phyloP scores from a whole-genome alignment of 2,329 filamentous ascomycete genomes.

The Chaetomiaceae sp. region DNA sequence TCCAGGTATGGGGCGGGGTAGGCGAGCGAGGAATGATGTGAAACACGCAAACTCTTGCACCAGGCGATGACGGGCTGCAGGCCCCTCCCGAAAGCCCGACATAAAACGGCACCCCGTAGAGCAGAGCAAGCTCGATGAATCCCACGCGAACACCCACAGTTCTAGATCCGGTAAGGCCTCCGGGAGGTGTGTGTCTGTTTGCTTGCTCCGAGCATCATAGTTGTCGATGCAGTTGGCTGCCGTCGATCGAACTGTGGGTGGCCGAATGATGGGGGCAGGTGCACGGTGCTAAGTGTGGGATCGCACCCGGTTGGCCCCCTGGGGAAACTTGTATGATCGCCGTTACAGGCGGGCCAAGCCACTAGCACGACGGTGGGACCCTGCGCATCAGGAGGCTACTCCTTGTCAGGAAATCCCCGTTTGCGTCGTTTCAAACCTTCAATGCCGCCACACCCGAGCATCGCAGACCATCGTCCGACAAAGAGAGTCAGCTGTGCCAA shows the following conservation, averaged over 20 bases:
- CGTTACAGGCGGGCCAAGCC: conserved; percentile 6
- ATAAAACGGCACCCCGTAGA: no score
- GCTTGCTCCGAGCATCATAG: no score
- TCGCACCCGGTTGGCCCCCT: neutral
- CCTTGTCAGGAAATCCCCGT: neutral
- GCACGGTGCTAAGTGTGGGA: neutral
- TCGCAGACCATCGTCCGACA: no score
- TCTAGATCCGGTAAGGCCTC: no score
- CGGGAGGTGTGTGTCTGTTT: no score
- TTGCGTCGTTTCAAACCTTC: neutral
- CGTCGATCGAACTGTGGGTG: conserved; percentile 1
- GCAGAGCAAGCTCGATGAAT: no score
- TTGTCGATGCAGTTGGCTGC: neutral
- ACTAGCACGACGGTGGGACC: neutral
- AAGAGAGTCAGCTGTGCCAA: no score
- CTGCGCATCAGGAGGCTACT: neutral
- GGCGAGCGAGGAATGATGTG: conserved; percentile 13
- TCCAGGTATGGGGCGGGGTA: no score
- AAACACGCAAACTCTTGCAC: neutral
- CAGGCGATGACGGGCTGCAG: neutral
- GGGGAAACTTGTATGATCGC: conserved; percentile 16
- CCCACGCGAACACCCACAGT: no score
- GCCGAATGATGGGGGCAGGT: neutral
- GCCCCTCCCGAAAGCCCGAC: no score
- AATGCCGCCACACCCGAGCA: neutral